These are phyloP conservation scores for Tetragonia tetragonoides DNA, from an alignment of 148 eudicot species.

Conservation along the genomic window DNA sequence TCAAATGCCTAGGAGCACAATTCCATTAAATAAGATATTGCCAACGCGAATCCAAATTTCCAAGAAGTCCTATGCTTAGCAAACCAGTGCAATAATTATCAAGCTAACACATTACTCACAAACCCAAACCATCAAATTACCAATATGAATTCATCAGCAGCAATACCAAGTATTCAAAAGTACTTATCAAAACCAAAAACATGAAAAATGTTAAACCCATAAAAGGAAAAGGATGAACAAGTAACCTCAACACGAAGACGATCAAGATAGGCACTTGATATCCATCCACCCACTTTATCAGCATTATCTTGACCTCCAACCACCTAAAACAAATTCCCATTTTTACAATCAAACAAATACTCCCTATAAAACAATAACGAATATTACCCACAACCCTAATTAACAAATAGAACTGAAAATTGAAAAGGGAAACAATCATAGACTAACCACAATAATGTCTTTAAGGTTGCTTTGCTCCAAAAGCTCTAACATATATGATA, in stretches of 20 bases:
- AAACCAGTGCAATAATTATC: not conserved
- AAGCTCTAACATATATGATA: constrained; percentile 82
- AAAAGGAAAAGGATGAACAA: not conserved
- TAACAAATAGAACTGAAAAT: constrained; percentile 3
- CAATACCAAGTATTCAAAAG: not conserved
- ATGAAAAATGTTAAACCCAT: not conserved
- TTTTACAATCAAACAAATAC: not conserved
- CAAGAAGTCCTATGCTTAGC: not conserved
- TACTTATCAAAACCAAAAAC: not conserved
- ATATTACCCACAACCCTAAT: constrained; percentile 3
- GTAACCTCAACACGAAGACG: constrained; percentile 82
- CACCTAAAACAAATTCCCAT: constrained; percentile 46
- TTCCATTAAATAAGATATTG: not conserved
- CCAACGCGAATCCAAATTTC: not conserved
- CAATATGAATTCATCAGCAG: not conserved
- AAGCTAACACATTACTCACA: not conserved
- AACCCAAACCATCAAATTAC: not conserved
- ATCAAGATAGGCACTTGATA: constrained; percentile 80
- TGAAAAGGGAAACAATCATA: not conserved
- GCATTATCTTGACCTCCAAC: constrained; percentile 89
- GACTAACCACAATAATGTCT: constrained; percentile 76
- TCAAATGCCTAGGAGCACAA: not conserved
- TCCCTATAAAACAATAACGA: too few species aligned
- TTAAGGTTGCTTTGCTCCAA: constrained; percentile 82
- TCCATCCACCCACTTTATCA: constrained; percentile 71